These are phyloP conservation scores for Botryobasidium botryosum DNA, from an alignment of 768 basidiomycete genomes.

Conservation along the genomic window DNA sequence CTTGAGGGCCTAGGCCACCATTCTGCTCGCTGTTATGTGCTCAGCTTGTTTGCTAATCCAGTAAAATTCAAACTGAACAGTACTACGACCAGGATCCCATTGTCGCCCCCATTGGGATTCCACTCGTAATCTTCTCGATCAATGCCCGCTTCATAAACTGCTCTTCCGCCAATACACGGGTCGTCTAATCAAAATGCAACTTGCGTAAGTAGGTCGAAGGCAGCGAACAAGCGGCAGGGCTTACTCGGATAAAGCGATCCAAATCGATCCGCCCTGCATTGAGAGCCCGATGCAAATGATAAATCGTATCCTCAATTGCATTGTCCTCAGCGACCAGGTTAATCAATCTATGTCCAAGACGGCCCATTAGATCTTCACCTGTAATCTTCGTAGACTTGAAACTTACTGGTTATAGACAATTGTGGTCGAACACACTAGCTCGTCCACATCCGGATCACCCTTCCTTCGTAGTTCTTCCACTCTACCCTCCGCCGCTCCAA, in stretches of 20 bases:
- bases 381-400: constrained; percentile 8
- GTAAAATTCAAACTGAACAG: no score
- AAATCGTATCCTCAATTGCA: constrained; percentile 95
- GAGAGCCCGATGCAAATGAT: constrained; percentile 86
- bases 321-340: constrained; percentile 99
- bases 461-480: constrained; percentile 61
- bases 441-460: constrained; percentile 89
- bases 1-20: no score
- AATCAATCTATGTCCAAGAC: constrained; percentile 42
- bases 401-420: constrained; percentile 96
- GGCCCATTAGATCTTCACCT: not conserved
- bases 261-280: constrained; percentile 85
- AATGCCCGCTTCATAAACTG: constrained; percentile 95
- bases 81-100: constrained; percentile 1
- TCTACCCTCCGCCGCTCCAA: constrained; percentile 53
- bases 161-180: constrained; percentile 78
- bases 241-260: constrained; percentile 80
- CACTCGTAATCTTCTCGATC: constrained; percentile 63
- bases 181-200: constrained; percentile 33
- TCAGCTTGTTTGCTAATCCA: no score
- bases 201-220: no score
- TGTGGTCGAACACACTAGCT: constrained; percentile 85
- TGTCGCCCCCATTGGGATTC: constrained; percentile 15
- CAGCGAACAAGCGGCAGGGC: constrained; percentile 20
- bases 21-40: no score